Conservation (phyloP, 1,284 basidiomycete genomes). For the Vanrija sp. region DNA sequence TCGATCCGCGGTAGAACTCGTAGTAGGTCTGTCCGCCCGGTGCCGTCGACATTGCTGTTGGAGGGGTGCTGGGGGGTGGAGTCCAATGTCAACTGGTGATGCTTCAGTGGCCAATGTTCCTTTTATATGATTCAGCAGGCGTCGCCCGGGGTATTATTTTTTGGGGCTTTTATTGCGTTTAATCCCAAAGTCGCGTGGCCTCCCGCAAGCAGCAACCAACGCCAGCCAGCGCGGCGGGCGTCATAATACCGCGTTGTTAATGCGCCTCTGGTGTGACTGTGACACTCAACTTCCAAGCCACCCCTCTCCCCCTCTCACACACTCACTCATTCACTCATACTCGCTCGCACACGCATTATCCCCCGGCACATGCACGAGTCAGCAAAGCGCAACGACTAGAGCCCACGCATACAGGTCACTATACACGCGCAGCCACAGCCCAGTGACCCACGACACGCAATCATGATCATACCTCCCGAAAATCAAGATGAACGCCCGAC, state of each 20-base stretch:
- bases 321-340: too few relatives aligned
- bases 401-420: neutral
- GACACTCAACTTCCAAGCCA: neutral
- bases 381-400: too few relatives aligned
- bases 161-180: neutral
- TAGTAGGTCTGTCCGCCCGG: slow-evolving; percentile 61
- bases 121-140: neutral
- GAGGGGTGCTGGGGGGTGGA: too few relatives aligned
- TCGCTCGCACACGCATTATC: neutral
- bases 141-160: neutral
- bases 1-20: slow-evolving; percentile 70
- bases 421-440: neutral
- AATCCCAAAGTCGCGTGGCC: too few relatives aligned
- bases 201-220: too few relatives aligned
- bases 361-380: too few relatives aligned
- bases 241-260: too few relatives aligned
- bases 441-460: neutral
- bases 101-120: neutral
- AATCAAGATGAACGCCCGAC: slow-evolving; percentile 6
- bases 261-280: too few relatives aligned
- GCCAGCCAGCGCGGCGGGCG: too few relatives aligned
- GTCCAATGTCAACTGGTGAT: neutral
- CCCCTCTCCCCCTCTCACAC: neutral
- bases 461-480: slow-evolving; percentile 22
- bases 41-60: too few relatives aligned